A percentile compares a stretch with the other conserved stretches of the same genome.
These are phyloP conservation scores for Mycena epipterygia DNA, from an alignment of 768 basidiomycete genomes.

Conservation along the genomic window DNA sequence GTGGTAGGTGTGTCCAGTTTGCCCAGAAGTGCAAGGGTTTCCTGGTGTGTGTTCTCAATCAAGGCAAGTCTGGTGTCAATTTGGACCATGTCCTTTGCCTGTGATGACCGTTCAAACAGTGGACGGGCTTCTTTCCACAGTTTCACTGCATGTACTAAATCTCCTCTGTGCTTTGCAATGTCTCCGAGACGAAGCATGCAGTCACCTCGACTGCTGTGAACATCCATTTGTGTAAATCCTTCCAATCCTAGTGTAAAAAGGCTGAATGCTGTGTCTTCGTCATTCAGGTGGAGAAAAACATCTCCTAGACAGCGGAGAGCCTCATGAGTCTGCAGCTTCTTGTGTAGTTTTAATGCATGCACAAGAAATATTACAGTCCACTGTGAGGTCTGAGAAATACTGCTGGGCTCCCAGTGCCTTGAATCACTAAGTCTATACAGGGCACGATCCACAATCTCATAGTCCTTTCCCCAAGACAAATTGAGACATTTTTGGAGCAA, in stretches of 20 bases:
- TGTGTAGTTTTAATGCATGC: neutral
- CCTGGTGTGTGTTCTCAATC: too few species aligned
- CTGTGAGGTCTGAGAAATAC: neutral
- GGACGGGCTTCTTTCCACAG: neutral
- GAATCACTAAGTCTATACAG: neutral
- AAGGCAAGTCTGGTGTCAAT: neutral
- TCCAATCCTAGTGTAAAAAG: neutral
- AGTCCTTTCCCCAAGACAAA: neutral
- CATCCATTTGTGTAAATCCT: neutral
- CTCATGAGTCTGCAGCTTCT: neutral
- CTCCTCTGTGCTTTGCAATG: neutral
- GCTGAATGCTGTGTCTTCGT: neutral
- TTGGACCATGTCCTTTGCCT: neutral
- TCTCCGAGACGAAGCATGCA: neutral
- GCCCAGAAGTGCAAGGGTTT: too few species aligned
- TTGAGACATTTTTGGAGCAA: neutral
- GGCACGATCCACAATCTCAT: neutral
- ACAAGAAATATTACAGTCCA: neutral
- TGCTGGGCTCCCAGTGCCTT: neutral
- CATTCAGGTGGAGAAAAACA: neutral
- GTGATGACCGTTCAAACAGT: neutral
- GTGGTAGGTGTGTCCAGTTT: too few species aligned
- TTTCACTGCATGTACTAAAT: neutral
- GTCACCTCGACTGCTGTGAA: neutral
- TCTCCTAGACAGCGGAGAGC: slow-evolving; percentile 14